These are phyloP conservation scores for Ophiostoma triangulosporum DNA, from an alignment of 2,329 filamentous ascomycete genomes.

Conservation along the genomic window DNA sequence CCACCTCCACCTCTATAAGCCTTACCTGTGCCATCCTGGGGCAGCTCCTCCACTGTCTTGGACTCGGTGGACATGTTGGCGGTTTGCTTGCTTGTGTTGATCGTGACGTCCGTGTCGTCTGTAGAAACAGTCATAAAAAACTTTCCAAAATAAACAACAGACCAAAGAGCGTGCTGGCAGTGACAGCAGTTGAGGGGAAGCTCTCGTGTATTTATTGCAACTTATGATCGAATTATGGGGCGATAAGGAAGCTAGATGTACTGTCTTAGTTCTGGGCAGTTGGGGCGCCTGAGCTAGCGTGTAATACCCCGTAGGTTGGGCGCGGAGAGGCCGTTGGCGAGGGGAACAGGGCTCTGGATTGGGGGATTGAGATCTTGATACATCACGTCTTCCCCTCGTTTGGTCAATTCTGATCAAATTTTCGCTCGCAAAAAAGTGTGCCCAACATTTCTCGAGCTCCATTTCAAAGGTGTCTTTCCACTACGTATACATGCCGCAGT, in stretches of 20 bases:
- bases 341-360: conserved; percentile 8
- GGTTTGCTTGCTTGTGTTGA: neutral
- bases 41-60: conserved; percentile 8
- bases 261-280: neutral
- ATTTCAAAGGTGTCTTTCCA: neutral
- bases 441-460: conserved; percentile 6
- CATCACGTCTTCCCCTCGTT: neutral
- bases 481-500: neutral
- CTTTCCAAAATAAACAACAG: neutral
- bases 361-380: neutral
- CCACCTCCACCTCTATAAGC: neutral
- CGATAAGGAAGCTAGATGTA: conserved; percentile 9
- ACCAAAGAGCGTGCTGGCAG: neutral
- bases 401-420: neutral
- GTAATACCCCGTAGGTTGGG: neutral
- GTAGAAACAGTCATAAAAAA: neutral
- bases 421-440: neutral
- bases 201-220: conserved; percentile 6
- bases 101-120: neutral
- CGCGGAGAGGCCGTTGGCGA: conserved; percentile 5
- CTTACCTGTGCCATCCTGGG: conserved; percentile 13
- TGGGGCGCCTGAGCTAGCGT: neutral
- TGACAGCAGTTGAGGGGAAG: conserved; percentile 4
- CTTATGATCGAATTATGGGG: conserved; percentile 10
- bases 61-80: neutral